Evolutionary conservation across 768 basidiomycete species (phyloP).

Genomic region (Amanita fuliginea): DNA sequence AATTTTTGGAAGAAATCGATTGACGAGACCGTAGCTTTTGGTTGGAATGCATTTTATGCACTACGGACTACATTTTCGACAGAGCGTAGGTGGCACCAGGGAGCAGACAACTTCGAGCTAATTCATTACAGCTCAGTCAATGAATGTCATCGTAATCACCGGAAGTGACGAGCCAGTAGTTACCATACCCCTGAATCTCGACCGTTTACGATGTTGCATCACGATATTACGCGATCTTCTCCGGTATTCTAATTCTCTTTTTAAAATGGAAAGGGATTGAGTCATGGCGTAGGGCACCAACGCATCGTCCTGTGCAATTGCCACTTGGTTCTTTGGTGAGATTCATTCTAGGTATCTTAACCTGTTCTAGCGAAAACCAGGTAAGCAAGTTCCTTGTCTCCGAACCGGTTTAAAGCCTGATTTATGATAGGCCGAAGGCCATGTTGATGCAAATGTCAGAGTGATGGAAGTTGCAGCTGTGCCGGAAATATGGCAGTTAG

Average conservation of each 20-base stretch:
- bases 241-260: slow-evolving; percentile 24
- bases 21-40: slow-evolving; percentile 56
- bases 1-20: slow-evolving; percentile 67
- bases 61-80: slow-evolving; percentile 50
- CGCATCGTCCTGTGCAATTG: slow-evolving; percentile 52
- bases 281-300: slow-evolving; percentile 32
- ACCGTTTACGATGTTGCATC: slow-evolving; percentile 47
- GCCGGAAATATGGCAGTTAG: slow-evolving; percentile 41
- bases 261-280: background rate
- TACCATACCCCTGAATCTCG: slow-evolving; percentile 43
- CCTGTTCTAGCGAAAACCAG: slow-evolving; percentile 36
- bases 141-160: background rate
- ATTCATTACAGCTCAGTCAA: background rate
- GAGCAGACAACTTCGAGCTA: background rate
- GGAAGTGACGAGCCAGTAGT: slow-evolving; percentile 34
- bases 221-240: slow-evolving; percentile 43
- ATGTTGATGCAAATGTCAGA: slow-evolving; percentile 38
- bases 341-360: slow-evolving; percentile 40
- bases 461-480: slow-evolving; percentile 43
- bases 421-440: slow-evolving; percentile 29
- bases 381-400: slow-evolving; percentile 12
- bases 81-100: slow-evolving; percentile 22
- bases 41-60: slow-evolving; percentile 48
- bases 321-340: slow-evolving; percentile 55
- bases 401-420: background rate